Conservation (phyloP, 2,329 filamentous ascomycete species). For the Fusarium hostae region DNA sequence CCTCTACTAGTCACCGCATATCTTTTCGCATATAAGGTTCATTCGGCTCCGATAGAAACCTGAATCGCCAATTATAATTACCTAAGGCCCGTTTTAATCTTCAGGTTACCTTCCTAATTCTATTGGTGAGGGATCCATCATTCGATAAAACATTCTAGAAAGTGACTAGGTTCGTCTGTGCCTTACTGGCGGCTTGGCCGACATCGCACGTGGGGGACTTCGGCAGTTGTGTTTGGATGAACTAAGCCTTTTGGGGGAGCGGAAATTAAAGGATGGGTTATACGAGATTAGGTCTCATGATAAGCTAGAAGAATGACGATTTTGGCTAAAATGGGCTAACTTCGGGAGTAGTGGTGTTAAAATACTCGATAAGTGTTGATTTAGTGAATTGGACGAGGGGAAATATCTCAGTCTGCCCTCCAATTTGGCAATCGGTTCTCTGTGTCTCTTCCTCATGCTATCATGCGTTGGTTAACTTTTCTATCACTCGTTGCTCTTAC, state of each 20-base stretch:
- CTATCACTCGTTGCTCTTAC: neutral
- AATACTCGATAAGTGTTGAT: neutral
- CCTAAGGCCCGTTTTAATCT: too few species aligned
- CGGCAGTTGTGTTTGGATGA: neutral
- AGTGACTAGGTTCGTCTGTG: too few species aligned
- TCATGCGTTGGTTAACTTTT: neutral
- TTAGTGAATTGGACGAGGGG: neutral
- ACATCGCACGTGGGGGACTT: neutral
- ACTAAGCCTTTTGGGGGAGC: neutral
- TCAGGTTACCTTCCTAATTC: neutral
- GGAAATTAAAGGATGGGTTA: neutral
- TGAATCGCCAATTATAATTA: too few species aligned
- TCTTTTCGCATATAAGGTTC: neutral
- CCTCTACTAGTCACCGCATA: neutral
- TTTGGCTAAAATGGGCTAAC: neutral
- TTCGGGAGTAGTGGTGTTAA: neutral
- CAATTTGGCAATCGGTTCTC: neutral
- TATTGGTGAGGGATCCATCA: neutral
- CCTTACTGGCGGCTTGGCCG: too few species aligned
- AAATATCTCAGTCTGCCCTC: neutral
- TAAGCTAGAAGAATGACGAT: neutral
- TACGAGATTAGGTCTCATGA: neutral
- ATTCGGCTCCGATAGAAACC: neutral
- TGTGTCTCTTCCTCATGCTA: neutral
- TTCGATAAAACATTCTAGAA: neutral